These are phyloP conservation scores for Avena sativa DNA, from an alignment of 176 grass and related monocot genomes.

Conservation along the genomic window DNA sequence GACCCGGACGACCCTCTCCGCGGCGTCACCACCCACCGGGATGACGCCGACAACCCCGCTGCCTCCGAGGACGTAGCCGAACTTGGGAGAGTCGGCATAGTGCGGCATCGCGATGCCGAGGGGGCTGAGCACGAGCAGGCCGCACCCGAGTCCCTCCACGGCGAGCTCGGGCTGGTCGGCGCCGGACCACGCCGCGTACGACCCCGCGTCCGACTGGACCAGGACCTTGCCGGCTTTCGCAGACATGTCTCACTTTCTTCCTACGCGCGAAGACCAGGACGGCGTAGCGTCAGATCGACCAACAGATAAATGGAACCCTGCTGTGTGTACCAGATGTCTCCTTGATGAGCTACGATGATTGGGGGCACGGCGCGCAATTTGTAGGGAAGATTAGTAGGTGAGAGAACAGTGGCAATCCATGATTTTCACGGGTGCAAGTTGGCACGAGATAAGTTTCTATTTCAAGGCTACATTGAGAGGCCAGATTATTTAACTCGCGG, in stretches of 20 bases:
- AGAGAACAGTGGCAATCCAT: too few species aligned
- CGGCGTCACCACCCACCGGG: neutral
- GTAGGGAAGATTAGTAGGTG: too few species aligned
- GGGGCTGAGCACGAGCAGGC: conserved; percentile 37
- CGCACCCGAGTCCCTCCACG: conserved; percentile 13
- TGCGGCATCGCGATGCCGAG: conserved; percentile 40
- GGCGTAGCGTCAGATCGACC: too few species aligned
- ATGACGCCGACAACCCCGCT: conserved; percentile 29
- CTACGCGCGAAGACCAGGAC: neutral
- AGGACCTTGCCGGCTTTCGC: conserved; percentile 27
- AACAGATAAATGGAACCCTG: too few species aligned
- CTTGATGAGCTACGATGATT: too few species aligned
- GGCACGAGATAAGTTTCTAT: too few species aligned
- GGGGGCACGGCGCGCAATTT: too few species aligned
- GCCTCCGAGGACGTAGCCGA: conserved; percentile 41
- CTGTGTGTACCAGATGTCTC: too few species aligned
- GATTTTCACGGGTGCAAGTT: too few species aligned
- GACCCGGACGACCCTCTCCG: conserved; percentile 34
- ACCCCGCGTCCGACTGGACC: conserved; percentile 23
- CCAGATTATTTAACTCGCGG: too few species aligned
- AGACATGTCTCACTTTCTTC: neutral
- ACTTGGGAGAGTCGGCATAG: conserved; percentile 41
- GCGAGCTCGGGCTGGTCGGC: conserved; percentile 35
- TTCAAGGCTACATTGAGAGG: too few species aligned
- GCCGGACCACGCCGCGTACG: conserved; percentile 44